Evolutionary conservation across 352 stramenopile genomes (phyloP).

Genomic region (Phytophthora boehmeriae): DNA sequence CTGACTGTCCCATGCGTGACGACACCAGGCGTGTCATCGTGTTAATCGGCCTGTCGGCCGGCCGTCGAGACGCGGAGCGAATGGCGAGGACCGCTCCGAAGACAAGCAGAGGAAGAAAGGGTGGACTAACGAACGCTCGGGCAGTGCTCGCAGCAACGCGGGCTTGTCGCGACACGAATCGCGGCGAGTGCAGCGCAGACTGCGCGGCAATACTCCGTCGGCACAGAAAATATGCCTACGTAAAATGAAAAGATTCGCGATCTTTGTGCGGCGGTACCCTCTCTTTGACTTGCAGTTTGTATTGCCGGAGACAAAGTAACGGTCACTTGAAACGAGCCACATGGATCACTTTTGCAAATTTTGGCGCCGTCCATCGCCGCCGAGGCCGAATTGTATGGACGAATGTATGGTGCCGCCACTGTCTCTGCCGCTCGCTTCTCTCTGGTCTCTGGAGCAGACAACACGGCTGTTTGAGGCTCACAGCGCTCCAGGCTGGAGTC

Average conservation of each 20-base stretch:
- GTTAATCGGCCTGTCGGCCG: background rate
- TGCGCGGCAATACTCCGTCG: background rate
- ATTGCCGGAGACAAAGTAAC: background rate
- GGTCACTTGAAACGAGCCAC: background rate
- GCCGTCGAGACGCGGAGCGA: background rate
- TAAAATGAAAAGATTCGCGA: background rate
- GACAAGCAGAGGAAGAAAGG: too few species aligned
- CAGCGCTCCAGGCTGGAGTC: too few species aligned
- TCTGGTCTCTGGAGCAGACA: too few species aligned
- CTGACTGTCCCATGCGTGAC: constrained; percentile 3
- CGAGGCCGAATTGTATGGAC: background rate
- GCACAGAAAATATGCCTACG: background rate
- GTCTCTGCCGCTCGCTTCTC: background rate
- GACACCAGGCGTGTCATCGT: background rate
- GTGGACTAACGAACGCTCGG: background rate
- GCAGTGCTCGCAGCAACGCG: background rate
- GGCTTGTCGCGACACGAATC: background rate
- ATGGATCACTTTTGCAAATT: constrained; percentile 1
- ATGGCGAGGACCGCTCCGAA: background rate
- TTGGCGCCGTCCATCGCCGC: background rate
- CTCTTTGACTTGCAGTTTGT: background rate
- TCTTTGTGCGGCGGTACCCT: background rate
- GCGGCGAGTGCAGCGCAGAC: background rate
- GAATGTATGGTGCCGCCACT: background rate
- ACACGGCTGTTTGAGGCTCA: too few species aligned